phyloP scores from a whole-genome alignment of 805 yeast genomes.

The Metschnikowia lachancei region DNA sequence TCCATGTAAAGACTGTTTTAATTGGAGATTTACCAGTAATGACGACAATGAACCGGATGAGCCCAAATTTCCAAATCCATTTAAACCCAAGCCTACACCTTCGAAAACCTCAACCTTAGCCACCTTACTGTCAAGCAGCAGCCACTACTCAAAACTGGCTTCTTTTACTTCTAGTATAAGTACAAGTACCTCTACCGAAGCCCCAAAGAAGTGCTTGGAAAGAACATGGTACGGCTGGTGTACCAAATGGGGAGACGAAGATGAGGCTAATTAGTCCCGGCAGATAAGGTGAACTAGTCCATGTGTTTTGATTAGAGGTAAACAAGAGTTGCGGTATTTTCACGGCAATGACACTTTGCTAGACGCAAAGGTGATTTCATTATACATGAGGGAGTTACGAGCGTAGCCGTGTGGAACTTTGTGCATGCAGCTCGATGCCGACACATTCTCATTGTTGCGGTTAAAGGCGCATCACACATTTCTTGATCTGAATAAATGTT shows the following conservation, averaged over 20 bases:
- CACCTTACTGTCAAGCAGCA: slow-evolving; percentile 1
- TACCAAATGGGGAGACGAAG: slow-evolving; percentile 42
- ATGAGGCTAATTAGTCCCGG: slow-evolving; percentile 12
- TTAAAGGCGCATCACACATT: background rate
- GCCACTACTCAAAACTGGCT: slow-evolving; percentile 5
- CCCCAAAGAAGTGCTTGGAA: slow-evolving; percentile 48
- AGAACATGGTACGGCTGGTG: slow-evolving; percentile 72
- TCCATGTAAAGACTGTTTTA: slow-evolving; percentile 86
- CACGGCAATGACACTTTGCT: background rate
- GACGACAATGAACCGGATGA: slow-evolving; percentile 40
- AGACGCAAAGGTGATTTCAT: slow-evolving; percentile 3
- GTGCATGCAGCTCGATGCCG: slow-evolving; percentile 8
- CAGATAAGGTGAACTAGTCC: background rate
- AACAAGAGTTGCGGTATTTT: background rate
- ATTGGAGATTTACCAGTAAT: slow-evolving; percentile 73
- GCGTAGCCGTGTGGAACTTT: slow-evolving; percentile 12
- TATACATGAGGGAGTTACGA: slow-evolving; percentile 4
- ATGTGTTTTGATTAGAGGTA: background rate
- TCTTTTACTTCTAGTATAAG: slow-evolving; percentile 4
- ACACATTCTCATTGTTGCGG: slow-evolving; percentile 7
- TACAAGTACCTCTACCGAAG: slow-evolving; percentile 18
- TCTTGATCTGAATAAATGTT: background rate
- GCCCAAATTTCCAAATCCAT: slow-evolving; percentile 39
- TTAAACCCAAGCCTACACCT: slow-evolving; percentile 26
- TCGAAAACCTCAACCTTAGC: slow-evolving; percentile 5